Conservation (phyloP, 208 protist genomes). For the Leishmania mexicana region DNA sequence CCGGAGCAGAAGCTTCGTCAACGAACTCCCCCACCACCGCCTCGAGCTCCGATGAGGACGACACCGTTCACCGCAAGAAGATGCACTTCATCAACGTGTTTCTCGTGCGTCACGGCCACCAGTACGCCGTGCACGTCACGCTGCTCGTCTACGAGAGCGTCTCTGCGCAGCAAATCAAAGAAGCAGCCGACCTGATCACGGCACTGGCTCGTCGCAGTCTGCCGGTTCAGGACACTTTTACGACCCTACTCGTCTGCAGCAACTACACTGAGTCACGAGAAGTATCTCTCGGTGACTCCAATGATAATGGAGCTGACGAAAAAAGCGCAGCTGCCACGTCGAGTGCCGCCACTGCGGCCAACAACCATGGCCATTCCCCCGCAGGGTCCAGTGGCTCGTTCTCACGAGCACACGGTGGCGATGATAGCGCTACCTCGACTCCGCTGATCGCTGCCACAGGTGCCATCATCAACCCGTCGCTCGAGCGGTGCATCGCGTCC, state of each 20-base stretch:
- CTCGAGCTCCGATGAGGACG: conserved; percentile 11
- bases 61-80: conserved; percentile 18
- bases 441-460: conserved; percentile 33
- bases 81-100: conserved; percentile 80
- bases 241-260: conserved; percentile 42
- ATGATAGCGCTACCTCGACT: not conserved
- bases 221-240: conserved; percentile 70
- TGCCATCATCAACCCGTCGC: conserved; percentile 48
- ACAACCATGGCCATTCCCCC: not conserved
- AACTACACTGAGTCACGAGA: conserved; percentile 34
- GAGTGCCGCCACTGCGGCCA: not conserved
- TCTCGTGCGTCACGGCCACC: conserved; percentile 84
- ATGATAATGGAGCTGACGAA: not conserved
- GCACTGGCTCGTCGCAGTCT: conserved; percentile 47
- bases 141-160: conserved; percentile 55
- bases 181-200: conserved; percentile 52
- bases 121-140: conserved; percentile 77
- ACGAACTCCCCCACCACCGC: not conserved
- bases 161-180: conserved; percentile 40
- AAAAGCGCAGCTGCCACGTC: not conserved
- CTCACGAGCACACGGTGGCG: not conserved
- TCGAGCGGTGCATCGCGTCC: conserved; percentile 44
- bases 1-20: not conserved
- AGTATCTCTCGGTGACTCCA: conserved; percentile 15
- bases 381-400: not conserved